Conservation (phyloP, 495 filamentous ascomycete species). For the Penicillium ucsense region DNA sequence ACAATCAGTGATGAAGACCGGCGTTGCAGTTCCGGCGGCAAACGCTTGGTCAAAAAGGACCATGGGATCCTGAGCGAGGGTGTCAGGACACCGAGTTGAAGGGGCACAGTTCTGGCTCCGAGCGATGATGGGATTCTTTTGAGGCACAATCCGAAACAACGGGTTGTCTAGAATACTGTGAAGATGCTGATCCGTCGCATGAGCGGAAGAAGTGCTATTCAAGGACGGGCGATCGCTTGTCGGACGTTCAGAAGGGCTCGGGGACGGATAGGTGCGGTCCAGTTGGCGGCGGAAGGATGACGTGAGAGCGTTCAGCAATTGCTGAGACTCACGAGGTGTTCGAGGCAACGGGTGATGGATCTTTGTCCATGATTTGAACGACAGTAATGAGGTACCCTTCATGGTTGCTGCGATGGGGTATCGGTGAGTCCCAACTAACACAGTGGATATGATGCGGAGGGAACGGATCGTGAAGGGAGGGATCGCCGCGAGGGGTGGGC, state of each 20-base stretch:
- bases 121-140: slow-evolving; percentile 3
- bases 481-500: slow-evolving; percentile 16
- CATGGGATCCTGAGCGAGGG: slow-evolving; percentile 26
- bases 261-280: slow-evolving; percentile 51
- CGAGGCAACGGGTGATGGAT: slow-evolving; percentile 65
- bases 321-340: slow-evolving; percentile 51
- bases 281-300: slow-evolving; percentile 68
- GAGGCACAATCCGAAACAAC: slow-evolving; percentile 36
- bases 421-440: slow-evolving; percentile 9
- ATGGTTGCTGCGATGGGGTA: slow-evolving; percentile 17
- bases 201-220: slow-evolving; percentile 22
- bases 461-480: background rate
- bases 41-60: slow-evolving; percentile 30
- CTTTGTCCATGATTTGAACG: slow-evolving; percentile 44
- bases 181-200: slow-evolving; percentile 47
- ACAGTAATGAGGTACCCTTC: slow-evolving; percentile 30
- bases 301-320: slow-evolving; percentile 60
- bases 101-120: background rate
- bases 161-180: slow-evolving; percentile 62
- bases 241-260: slow-evolving; percentile 8
- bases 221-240: slow-evolving; percentile 10
- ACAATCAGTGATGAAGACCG: slow-evolving; percentile 12
- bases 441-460: background rate
- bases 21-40: slow-evolving; percentile 27
- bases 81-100: slow-evolving; percentile 2